These are phyloP conservation scores for Hibiscus syriacus DNA, from an alignment of 345 rosid genomes.

Conservation along the genomic window DNA sequence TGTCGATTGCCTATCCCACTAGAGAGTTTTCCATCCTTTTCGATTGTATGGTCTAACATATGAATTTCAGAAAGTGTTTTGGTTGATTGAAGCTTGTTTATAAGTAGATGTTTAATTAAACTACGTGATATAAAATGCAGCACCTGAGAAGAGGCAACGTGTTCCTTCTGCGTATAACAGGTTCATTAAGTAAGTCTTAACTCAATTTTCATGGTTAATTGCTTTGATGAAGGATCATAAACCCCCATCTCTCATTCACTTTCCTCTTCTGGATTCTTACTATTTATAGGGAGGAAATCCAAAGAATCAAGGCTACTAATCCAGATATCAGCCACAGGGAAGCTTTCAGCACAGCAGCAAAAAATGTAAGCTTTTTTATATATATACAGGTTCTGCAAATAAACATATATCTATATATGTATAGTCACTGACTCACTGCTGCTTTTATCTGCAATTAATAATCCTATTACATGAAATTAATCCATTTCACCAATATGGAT, in stretches of 20 bases:
- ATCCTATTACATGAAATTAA: background rate
- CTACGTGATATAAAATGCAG: slow-evolving; percentile 29
- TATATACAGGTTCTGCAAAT: background rate
- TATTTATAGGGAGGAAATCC: slow-evolving; percentile 85
- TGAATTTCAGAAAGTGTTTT: background rate
- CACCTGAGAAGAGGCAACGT: slow-evolving; percentile 96
- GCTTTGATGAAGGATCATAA: background rate
- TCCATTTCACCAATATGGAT: background rate
- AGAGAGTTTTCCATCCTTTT: background rate
- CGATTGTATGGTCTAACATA: background rate
- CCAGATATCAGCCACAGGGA: slow-evolving; percentile 96
- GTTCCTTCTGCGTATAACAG: slow-evolving; percentile 98
- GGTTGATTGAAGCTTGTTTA: too few relatives aligned
- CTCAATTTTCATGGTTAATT: background rate
- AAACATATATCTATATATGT: too few relatives aligned
- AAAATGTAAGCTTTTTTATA: slow-evolving; percentile 89
- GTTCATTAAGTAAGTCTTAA: slow-evolving; percentile 77
- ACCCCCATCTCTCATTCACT: background rate
- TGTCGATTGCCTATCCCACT: background rate
- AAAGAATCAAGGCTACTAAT: slow-evolving; percentile 89
- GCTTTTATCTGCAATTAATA: background rate
- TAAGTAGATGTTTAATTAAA: slow-evolving; percentile 1
- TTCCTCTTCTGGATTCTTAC: background rate
- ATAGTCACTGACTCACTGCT: too few relatives aligned
- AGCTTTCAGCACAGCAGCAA: slow-evolving; percentile 98